Base-by-base conservation (phyloP, 768 basidiomycete genomes). In the Galerina sulciceps region DNA sequence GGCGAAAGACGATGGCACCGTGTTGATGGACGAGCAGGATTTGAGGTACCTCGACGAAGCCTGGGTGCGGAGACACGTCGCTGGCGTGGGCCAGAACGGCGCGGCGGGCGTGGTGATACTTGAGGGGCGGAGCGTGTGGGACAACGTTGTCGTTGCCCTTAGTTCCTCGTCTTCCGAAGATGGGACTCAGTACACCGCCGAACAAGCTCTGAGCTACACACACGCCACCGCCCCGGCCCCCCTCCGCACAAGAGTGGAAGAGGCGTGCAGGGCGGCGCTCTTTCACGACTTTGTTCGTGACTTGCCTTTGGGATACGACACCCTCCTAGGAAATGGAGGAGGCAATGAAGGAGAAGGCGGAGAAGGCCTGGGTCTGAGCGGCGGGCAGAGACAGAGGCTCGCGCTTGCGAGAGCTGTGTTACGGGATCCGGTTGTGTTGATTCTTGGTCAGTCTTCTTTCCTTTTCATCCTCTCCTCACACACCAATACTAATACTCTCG, bases 351-450 rank as follows among this genome's bases (percentile, higher is more conserved):
- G 46, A 9, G 35, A 42, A 6, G 56, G 60, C 14, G 61, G 63
- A 9, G 57, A 58, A 3, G 96, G 94, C 2, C 83, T 90, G 2
- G 86, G 82, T 43, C 73, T 96, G 64, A 94, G 91, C 61, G 96
- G 96, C 13, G 96, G 96, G 2, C 97, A 99, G 79, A 85, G 85
- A 65, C 96, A 99, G 76, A 75, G 96, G 9, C 69, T 99, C 26
- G 93, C 93, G 6, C 86, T 99, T 57, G 96, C 96, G 0, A 78
- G 96, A 49, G 96, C 93, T 1, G 82, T 85, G 58, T 74, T 99
- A 54, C 79, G 95, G 49, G 86, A 99, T 72, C 96, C 96, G 4
- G 85, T 87, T 1, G 88, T 98, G 6, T 78, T 98, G 60, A 89
- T 99, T 67, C 88, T 98, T 40, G 95, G 96, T 96, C 58, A 47